These are phyloP conservation scores for Gynochthodes officinalis DNA, from an alignment of 257 asterid species.

Conservation along the genomic window DNA sequence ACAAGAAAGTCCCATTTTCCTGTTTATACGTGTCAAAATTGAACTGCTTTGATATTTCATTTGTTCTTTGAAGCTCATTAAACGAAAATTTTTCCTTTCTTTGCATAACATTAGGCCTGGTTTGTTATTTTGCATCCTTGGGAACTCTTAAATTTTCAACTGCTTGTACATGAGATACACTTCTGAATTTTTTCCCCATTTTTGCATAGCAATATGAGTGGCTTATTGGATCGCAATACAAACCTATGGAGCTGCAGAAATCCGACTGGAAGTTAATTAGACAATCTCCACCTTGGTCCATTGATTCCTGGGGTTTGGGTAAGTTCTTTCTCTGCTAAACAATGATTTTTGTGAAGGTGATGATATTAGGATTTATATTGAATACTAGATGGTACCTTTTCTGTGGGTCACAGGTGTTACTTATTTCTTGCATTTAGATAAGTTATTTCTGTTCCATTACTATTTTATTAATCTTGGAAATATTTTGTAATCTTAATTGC, in stretches of 20 bases:
- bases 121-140: not conserved
- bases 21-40: not conserved
- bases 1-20: not conserved
- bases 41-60: not conserved
- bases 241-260: slow-evolving; percentile 82
- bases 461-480: not conserved
- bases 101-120: not conserved
- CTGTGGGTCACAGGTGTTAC: not conserved
- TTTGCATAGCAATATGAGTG: slow-evolving; percentile 87
- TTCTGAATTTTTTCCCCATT: slow-evolving; percentile 11
- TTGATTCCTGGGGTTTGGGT: slow-evolving; percentile 99
- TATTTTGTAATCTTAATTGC: not conserved
- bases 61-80: not conserved
- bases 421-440: not conserved
- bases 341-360: not conserved
- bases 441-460: not conserved
- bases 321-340: slow-evolving; percentile 31
- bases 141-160: not conserved
- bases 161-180: not conserved
- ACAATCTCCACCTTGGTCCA: slow-evolving; percentile 90
- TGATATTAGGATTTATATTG: not conserved
- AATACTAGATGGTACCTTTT: not conserved
- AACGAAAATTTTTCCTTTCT: not conserved
- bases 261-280: slow-evolving; percentile 88
- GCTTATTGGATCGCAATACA: slow-evolving; percentile 95